Percentiles rank a stretch among this genome's conserved stretches.
Conservation (phyloP, 2,329 filamentous ascomycete species). For the Incumbomyces lentus region DNA sequence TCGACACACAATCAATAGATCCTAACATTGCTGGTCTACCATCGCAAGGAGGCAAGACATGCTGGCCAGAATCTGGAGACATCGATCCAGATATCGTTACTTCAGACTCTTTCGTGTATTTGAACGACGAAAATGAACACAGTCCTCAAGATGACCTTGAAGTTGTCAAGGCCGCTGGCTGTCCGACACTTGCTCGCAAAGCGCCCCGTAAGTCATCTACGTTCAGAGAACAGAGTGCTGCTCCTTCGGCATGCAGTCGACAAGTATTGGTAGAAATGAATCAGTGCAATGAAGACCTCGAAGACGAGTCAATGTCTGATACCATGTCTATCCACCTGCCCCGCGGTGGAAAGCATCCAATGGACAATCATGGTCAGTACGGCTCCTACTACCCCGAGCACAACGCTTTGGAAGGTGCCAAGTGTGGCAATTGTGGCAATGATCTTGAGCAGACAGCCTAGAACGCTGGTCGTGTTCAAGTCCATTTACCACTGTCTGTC, state of each 20-base stretch:
- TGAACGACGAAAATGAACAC: no score
- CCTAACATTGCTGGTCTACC: neutral
- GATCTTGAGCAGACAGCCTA: neutral
- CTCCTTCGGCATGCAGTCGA: no score
- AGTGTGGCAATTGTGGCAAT: neutral
- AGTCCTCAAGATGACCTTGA: no score
- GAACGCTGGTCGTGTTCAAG: neutral
- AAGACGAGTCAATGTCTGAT: slow-evolving; percentile 7
- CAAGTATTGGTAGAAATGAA: no score
- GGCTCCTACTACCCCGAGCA: neutral
- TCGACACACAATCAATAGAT: neutral
- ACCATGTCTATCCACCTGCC: neutral
- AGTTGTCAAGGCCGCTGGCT: no score
- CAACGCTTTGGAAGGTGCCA: neutral
- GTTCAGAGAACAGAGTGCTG: no score
- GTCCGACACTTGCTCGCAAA: no score
- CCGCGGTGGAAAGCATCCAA: neutral
- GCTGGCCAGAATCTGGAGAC: neutral
- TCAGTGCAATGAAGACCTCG: neutral
- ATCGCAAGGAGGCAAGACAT: neutral
- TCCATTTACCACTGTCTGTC: neutral
- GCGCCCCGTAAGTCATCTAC: no score
- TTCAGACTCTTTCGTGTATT: no score
- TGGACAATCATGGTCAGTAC: neutral
- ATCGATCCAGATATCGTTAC: no score